Conservation (phyloP, 2,329 filamentous ascomycete species). For the Scytalidium sp. region DNA sequence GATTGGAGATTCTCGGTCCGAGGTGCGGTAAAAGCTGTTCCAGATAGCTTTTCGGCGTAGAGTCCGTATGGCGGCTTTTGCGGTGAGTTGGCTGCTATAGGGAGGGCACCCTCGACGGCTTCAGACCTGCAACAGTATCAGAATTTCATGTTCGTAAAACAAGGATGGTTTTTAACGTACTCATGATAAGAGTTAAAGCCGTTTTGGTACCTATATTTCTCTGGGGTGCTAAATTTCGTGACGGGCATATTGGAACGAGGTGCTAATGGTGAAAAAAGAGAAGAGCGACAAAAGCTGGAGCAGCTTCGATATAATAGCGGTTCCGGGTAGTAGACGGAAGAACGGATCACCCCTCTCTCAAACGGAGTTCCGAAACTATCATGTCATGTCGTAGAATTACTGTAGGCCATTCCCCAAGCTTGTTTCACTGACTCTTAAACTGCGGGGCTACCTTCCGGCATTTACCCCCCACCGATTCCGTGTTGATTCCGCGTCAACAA, state of each 20-base stretch:
- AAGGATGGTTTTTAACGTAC: slow-evolving; percentile 31
- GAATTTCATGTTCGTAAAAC: slow-evolving; percentile 1
- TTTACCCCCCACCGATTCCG: no score
- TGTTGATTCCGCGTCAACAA: not conserved
- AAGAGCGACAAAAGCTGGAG: not conserved
- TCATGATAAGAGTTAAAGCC: slow-evolving; percentile 69
- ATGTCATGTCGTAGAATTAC: not conserved
- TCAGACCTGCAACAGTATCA: slow-evolving; percentile 47
- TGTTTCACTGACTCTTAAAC: not conserved
- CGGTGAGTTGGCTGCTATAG: slow-evolving; percentile 64
- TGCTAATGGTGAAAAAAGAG: not conserved
- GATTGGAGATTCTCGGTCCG: slow-evolving; percentile 54
- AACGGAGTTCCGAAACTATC: not conserved
- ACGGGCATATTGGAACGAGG: slow-evolving; percentile 50
- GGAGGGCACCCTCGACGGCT: slow-evolving; percentile 62
- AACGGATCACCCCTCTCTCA: not conserved
- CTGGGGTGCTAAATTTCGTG: slow-evolving; percentile 58
- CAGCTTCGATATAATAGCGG: not conserved
- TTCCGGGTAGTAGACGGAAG: not conserved
- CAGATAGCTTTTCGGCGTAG: slow-evolving; percentile 64
- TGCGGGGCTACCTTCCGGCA: not conserved
- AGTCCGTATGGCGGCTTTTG: slow-evolving; percentile 67
- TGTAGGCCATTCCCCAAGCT: not conserved
- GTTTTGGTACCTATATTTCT: slow-evolving; percentile 67
- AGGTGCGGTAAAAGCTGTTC: slow-evolving; percentile 55